Evolutionary conservation across 2,329 filamentous ascomycete species (phyloP), one percentile per base, ranked within the genome.

Genomic region (Colletotrichum noveboracense): DNA sequence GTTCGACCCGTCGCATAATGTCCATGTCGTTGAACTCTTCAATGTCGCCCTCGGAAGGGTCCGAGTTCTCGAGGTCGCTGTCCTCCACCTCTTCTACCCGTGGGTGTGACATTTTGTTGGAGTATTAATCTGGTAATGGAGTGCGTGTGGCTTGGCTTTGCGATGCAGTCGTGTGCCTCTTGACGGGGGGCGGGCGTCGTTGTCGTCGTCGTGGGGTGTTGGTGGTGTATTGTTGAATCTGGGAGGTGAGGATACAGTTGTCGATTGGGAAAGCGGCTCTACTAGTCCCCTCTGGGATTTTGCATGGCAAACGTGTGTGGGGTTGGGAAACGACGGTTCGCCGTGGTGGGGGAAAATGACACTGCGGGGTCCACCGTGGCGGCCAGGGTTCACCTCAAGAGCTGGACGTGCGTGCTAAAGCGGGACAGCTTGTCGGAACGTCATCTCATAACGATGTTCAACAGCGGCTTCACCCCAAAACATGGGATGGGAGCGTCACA

Each of bases 41-140:
- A 81, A 96, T 94, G 86, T 97, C 94, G 84, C 93, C 94, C 86
- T 98, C 96, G 78, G 95, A 94, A 69, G 96, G 95, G 87, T 98
- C 96, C 16, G 94, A 95, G 79, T 58, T 69, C 75, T 91, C 93
- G 79, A 89, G 89, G 85, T 95, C 94, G 84, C 91, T 93, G 88
- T 97, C 95, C 76, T 93, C 95, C 77, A 98, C 93, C 86, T 98
- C 97, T 90, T 99, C 97, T 85, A 98, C 93, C 77, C 94, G 93
- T 76, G 96, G 92, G 88, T 97, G 93, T 60, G 95, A 94, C 95
- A 97, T 97, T 34, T 64, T 52, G 52, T 18, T 28, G n/a, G 21
- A 60, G 52, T 62, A 8, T 55, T 66, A 66, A 61, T 58, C 26
- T 26, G 12, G 21, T 21, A 24, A 26, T 5, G 32, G n/a, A 21